Evolutionary conservation across 208 protist species (phyloP).

Genomic region (Trichomonas tenax): DNA sequence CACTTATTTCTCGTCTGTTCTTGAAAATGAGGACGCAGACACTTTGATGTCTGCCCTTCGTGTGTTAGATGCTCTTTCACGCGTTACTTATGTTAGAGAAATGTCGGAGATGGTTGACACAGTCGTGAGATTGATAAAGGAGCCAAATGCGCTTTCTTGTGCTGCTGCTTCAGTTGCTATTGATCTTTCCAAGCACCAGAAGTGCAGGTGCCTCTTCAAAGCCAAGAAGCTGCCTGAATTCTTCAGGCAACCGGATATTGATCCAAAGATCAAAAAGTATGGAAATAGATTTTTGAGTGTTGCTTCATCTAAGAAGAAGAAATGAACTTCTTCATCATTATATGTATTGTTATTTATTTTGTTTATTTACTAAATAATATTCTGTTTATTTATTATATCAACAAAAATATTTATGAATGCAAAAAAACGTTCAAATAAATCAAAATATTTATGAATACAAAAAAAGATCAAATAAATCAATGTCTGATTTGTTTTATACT

Average conservation of each 20-base stretch:
- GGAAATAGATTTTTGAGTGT: not conserved
- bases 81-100: not conserved
- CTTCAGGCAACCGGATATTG: not conserved
- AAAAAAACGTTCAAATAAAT: too few relatives aligned
- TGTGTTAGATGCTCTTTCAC: not conserved
- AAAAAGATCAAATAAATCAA: too few relatives aligned
- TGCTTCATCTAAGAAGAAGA: not conserved
- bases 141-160: not conserved
- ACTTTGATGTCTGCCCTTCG: not conserved
- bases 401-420: too few relatives aligned
- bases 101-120: not conserved
- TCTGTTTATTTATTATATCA: too few relatives aligned
- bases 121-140: not conserved
- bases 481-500: too few relatives aligned
- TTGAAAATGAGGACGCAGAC: not conserved
- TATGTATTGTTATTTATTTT: too few relatives aligned
- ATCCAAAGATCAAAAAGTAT: not conserved
- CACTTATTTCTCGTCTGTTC: not conserved
- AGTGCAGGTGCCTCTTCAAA: not conserved
- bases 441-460: too few relatives aligned
- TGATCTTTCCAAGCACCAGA: not conserved
- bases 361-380: too few relatives aligned
- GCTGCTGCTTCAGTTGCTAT: not conserved
- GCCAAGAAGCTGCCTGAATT: not conserved
- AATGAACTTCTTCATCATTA: not conserved